Evolutionary conservation across 305 asterid genomes (phyloP), one percentile per base, ranked within the genome.

Genomic region (Ilex paraguariensis): DNA sequence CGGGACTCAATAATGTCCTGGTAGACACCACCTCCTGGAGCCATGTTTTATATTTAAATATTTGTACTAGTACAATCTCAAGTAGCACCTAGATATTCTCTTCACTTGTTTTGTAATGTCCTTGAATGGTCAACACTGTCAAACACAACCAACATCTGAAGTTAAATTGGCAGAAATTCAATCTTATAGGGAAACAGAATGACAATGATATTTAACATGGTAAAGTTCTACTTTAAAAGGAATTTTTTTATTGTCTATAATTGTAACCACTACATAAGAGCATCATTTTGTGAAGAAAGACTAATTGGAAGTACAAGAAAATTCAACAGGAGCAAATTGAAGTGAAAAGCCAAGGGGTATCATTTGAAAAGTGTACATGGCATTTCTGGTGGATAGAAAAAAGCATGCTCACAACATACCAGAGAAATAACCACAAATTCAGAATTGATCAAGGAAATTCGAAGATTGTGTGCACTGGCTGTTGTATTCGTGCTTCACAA

Each of bases 11-110:
- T 67, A 62, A 63, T 57, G 57, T 71, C 78, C 66, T 77, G 77
- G 50, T 66, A 76, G 50, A 70, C 69, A 75, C 73, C 77, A 62
- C 84, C 71, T 75, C 84, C 87, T 68, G 90, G 81, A 62, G 77
- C 77, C 93, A 86, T 86, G 75, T 54, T 76, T 71, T 58, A 11
- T 49, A 5, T 49, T 49, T 49, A 49, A 49, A 14, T 6, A 4
- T 14, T 10, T 14, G 12, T 7, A n/a, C n/a, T 4, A 14, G 30
- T 14, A 7, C 56, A 52, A 10, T 52, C 31, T 52, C 56, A 52
- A 52, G 7, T 52, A n/a, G n/a, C 56, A 52, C 28, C 6, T 14
- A 5, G 31, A 36, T 36, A 36, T 36, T 4, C 42, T 36, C 7
- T 36, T 36, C 42, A 36, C 42, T 14, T 52, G 1, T 52, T 17